Evolutionary conservation across 768 basidiomycete species (phyloP).

Genomic region (Lentinula boryana): DNA sequence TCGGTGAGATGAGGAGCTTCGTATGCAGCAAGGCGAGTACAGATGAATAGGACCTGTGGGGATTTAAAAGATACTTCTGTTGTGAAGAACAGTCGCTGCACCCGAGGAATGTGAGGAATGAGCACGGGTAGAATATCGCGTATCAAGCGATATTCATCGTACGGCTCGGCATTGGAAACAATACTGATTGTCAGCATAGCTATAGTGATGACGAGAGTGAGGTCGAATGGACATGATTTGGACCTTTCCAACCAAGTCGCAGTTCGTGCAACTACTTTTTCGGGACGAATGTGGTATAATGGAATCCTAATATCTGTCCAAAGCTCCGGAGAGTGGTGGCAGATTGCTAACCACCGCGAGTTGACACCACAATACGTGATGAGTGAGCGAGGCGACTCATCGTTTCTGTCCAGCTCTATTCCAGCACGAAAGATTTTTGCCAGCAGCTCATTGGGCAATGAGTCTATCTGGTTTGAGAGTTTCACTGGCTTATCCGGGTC

Average conservation of each 20-base stretch:
- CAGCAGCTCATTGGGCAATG: constrained; percentile 1
- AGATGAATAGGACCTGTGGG: neutral
- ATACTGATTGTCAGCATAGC: neutral
- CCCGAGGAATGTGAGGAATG: neutral
- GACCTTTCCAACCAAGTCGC: constrained; percentile 1
- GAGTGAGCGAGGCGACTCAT: neutral
- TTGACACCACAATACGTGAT: constrained; percentile 2
- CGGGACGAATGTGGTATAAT: neutral
- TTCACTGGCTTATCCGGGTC: neutral
- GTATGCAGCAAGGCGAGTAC: neutral
- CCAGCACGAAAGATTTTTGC: constrained; percentile 1
- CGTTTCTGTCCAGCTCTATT: neutral
- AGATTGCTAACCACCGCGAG: neutral
- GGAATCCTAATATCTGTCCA: constrained; percentile 3
- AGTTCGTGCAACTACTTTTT: neutral
- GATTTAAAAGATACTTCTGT: neutral
- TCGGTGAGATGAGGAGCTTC: neutral
- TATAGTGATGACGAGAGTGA: neutral
- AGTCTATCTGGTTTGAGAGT: neutral
- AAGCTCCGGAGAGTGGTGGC: neutral
- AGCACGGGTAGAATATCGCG: neutral
- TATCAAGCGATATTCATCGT: neutral
- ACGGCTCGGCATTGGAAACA: neutral
- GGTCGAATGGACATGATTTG: neutral
- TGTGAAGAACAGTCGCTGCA: neutral